phyloP scores from a whole-genome alignment of 2,329 filamentous ascomycete species.

The Ophiostoma quercus region DNA sequence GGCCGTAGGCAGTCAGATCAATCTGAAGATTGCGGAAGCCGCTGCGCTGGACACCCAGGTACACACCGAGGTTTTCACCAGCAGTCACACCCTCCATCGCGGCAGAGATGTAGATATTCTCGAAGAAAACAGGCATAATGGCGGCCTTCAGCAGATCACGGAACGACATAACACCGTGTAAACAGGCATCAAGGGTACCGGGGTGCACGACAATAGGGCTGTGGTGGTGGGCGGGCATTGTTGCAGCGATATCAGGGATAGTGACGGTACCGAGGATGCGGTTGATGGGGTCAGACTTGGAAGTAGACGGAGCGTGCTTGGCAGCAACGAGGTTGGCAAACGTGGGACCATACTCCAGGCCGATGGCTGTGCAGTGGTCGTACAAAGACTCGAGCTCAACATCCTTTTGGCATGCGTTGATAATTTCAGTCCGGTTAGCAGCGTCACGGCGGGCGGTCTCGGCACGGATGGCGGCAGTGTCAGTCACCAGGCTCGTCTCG shows the following conservation, averaged over 20 bases:
- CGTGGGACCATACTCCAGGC: constrained; percentile 29
- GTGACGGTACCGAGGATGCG: constrained; percentile 24
- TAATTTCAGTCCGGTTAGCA: not conserved
- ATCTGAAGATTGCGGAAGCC: constrained; percentile 27
- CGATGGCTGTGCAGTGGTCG: constrained; percentile 27
- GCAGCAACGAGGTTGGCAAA: constrained; percentile 27
- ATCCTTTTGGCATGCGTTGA: constrained; percentile 17
- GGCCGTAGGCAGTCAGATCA: constrained; percentile 25
- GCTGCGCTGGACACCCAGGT: constrained; percentile 24
- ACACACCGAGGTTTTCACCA: constrained; percentile 22
- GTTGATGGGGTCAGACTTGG: constrained; percentile 12
- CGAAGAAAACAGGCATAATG: constrained; percentile 28
- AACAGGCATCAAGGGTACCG: constrained; percentile 28
- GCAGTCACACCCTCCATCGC: constrained; percentile 16
- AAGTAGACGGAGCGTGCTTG: constrained; percentile 15
- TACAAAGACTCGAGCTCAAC: constrained; percentile 25
- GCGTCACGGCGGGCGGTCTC: constrained; percentile 18
- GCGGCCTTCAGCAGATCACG: constrained; percentile 25
- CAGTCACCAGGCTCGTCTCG: constrained; percentile 15
- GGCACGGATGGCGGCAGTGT: constrained; percentile 11
- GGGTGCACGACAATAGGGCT: constrained; percentile 28
- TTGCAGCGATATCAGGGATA: constrained; percentile 25
- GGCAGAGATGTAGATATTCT: constrained; percentile 23
- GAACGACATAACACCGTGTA: constrained; percentile 29
- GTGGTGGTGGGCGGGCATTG: constrained; percentile 26